Percentiles rank a stretch among this genome's conserved stretches.
These are phyloP conservation scores for Hydnum rufescens DNA, from an alignment of 768 basidiomycete species.

Conservation along the genomic window DNA sequence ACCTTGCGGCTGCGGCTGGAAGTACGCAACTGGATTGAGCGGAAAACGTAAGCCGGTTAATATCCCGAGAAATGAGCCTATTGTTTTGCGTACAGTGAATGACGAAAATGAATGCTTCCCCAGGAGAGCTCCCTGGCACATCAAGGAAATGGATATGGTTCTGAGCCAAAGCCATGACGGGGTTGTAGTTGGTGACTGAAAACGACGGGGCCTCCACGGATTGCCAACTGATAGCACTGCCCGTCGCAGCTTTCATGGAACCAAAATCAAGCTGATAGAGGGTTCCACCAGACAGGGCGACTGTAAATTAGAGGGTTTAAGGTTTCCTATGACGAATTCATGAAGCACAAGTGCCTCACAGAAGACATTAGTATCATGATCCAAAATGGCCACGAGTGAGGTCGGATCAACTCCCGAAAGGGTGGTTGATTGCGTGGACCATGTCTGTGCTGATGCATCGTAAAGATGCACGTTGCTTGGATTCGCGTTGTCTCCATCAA, in stretches of 20 bases:
- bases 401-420: conserved; percentile 37
- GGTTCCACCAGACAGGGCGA: conserved; percentile 45
- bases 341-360: conserved; percentile 30
- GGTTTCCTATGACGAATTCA: not conserved
- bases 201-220: conserved; percentile 39
- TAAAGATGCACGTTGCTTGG: conserved; percentile 62
- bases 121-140: conserved; percentile 44
- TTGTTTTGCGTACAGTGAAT: conserved; percentile 49
- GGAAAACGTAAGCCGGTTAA: not conserved
- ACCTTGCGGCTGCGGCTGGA: conserved; percentile 48
- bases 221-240: conserved; percentile 38
- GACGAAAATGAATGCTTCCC: conserved; percentile 60
- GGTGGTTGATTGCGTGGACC: conserved; percentile 49
- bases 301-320: conserved; percentile 18
- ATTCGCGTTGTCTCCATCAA: conserved; percentile 55
- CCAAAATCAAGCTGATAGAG: conserved; percentile 56
- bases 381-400: conserved; percentile 54
- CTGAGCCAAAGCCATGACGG: conserved; percentile 63
- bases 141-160: conserved; percentile 77
- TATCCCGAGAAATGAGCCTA: not conserved
- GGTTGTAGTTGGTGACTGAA: conserved; percentile 33
- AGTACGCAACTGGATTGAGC: conserved; percentile 38
- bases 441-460: conserved; percentile 35
- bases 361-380: conserved; percentile 89
- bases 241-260: conserved; percentile 35